These are phyloP conservation scores for Capsella bursapastoris DNA, from an alignment of 345 rosid genomes.

Conservation along the genomic window DNA sequence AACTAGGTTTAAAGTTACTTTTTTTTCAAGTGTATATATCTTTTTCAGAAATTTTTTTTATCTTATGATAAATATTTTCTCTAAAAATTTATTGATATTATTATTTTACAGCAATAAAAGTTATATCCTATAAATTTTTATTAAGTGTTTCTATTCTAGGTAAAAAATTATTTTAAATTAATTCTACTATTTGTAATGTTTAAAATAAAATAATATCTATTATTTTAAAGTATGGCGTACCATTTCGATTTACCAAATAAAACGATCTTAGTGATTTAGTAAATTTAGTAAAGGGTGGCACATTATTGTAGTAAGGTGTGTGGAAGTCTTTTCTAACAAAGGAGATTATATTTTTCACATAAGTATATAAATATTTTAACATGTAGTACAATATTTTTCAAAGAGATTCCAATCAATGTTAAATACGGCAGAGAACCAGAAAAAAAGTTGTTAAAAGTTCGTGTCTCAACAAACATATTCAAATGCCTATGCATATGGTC, in stretches of 20 bases:
- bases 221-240: too few relatives aligned
- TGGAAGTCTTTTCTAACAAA: background rate
- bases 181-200: too few relatives aligned
- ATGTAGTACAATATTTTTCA: conserved; percentile 4
- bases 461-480: background rate
- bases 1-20: conserved; percentile 1
- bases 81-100: too few relatives aligned
- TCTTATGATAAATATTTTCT: too few relatives aligned
- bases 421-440: background rate
- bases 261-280: too few relatives aligned
- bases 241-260: too few relatives aligned
- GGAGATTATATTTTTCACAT: background rate
- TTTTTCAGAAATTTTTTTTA: background rate
- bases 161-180: too few relatives aligned
- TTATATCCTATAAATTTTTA: background rate
- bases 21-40: background rate
- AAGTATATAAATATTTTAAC: background rate
- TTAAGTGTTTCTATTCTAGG: background rate
- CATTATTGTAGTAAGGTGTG: background rate
- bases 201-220: too few relatives aligned
- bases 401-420: conserved; percentile 27
- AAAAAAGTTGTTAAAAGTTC: background rate
- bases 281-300: too few relatives aligned
- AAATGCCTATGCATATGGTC: conserved; percentile 14
- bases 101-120: background rate